Conservation (phyloP, 129 eudicot genomes). For the Helianthus tuberosus region DNA sequence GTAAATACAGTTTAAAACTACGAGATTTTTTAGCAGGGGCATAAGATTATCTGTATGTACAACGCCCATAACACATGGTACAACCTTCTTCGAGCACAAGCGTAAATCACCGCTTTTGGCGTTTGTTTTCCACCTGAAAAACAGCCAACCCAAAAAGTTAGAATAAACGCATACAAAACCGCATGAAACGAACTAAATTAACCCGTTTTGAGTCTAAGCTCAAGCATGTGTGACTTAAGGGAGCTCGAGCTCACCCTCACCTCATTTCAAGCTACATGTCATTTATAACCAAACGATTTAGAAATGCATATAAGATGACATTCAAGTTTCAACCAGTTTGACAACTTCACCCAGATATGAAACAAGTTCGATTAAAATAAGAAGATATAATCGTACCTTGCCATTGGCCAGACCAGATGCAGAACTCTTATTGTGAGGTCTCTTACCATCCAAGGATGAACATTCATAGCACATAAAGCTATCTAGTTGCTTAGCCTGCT, state of each 20-base stretch:
- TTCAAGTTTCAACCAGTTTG: not conserved
- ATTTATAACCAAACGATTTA: not conserved
- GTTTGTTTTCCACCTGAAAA: slow-evolving; percentile 38
- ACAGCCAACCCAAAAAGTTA: not conserved
- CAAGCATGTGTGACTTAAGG: not conserved
- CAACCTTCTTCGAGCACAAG: slow-evolving; percentile 6
- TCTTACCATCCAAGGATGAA: slow-evolving; percentile 36
- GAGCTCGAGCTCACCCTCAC: not conserved
- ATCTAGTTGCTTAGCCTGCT: slow-evolving; percentile 61
- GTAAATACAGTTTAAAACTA: slow-evolving; percentile 14
- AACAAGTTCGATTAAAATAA: not conserved
- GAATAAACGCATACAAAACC: not conserved
- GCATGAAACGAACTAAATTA: not conserved
- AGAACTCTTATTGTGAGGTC: slow-evolving; percentile 32
- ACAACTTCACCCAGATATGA: not conserved
- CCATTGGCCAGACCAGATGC: slow-evolving; percentile 39
- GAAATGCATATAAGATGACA: not conserved
- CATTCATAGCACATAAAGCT: slow-evolving; percentile 61
- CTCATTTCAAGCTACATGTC: not conserved
- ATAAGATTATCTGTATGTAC: slow-evolving; percentile 35
- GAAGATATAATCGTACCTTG: slow-evolving; percentile 40
- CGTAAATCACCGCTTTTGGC: slow-evolving; percentile 37
- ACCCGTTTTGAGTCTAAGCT: not conserved
- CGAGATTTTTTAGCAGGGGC: slow-evolving; percentile 19
- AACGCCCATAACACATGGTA: slow-evolving; percentile 24